A percentile compares a stretch with the other conserved stretches of the same genome.
Conservation (phyloP, 345 rosid species). For the Populus pruinosa region DNA sequence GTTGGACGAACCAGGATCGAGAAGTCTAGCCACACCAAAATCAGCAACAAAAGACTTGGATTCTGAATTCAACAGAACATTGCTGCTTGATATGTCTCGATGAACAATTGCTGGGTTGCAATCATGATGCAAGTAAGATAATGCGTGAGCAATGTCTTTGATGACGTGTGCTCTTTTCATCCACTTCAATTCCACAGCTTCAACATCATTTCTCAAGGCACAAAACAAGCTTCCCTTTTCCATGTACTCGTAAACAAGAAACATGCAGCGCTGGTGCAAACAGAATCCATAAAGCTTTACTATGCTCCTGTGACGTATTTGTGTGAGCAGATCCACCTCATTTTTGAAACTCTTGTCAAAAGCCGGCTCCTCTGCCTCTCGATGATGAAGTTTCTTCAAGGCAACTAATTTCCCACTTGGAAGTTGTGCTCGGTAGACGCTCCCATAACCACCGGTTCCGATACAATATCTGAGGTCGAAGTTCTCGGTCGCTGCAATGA, state of each 20-base stretch:
- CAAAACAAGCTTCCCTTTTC: background rate
- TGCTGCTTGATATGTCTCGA: conserved; percentile 6
- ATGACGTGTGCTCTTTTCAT: background rate
- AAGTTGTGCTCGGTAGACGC: background rate
- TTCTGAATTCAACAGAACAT: background rate
- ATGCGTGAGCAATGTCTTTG: background rate
- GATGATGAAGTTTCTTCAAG: background rate
- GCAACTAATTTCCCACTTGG: background rate
- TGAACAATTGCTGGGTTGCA: background rate
- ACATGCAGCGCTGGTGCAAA: background rate
- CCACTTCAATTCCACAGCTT: background rate
- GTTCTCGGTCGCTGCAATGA: background rate
- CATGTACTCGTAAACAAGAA: background rate
- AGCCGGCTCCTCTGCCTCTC: background rate
- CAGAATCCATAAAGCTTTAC: conserved; percentile 2
- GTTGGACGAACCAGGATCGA: background rate
- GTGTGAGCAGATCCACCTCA: background rate
- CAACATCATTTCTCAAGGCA: too few relatives aligned
- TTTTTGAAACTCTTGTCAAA: background rate
- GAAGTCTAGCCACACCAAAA: background rate
- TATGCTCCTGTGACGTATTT: background rate
- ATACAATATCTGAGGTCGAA: conserved; percentile 1
- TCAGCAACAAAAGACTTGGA: background rate
- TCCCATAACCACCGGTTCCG: background rate
- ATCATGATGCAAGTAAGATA: conserved; percentile 1